Base-by-base conservation (phyloP, 1,139 yeast genomes). In the Debaryomyces sp. region DNA sequence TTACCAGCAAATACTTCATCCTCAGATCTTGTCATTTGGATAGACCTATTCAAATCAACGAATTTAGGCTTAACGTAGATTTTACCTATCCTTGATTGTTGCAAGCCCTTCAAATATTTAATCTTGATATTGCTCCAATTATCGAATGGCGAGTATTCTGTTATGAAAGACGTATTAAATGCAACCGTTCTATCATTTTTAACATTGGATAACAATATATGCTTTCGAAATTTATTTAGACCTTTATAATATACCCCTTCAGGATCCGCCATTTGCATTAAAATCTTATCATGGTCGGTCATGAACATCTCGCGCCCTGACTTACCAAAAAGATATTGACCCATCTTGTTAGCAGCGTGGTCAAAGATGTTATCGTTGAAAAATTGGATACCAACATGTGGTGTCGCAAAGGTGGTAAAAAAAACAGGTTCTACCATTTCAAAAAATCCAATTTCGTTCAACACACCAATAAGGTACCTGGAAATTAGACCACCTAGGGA, bases 351-450 rank as follows among this genome's bases (percentile, higher is more conserved):
- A 46, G 88, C 70, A 1, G 80, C 45, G 12, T 63, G 58, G 48
- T 82, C 80, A 50, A 78, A 69, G 9, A 76, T 50, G 9, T 73
- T 65, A 9, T 70, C 65, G 15, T 67, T 66, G 58, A 73, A 78
- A 57, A 80, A 81, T 41, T 76, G 77, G 10, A 87, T 78, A 0
- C 97, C 97, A 6, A 89, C 71, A 68, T 92, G 97, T 1, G 98
- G 98, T 1, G 96, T 85, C 2, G 97, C 97, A 71, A 91, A 87
- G 0, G 96, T 88, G 13, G 91, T 77, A 61, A 86, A 87, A 45
- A 82, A 70, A 2, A 80, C 68, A 0, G 96, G 96, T 54, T 78
- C 70, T 15, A 89, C 80, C 2, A 59, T 59, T 2, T 82, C 77
- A 56, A 89, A 89, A 51, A 85, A 75, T 0, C 77, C 78, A 51